phyloP scores from a whole-genome alignment of 352 stramenopile species.

The Globisporangium camurandrum region DNA sequence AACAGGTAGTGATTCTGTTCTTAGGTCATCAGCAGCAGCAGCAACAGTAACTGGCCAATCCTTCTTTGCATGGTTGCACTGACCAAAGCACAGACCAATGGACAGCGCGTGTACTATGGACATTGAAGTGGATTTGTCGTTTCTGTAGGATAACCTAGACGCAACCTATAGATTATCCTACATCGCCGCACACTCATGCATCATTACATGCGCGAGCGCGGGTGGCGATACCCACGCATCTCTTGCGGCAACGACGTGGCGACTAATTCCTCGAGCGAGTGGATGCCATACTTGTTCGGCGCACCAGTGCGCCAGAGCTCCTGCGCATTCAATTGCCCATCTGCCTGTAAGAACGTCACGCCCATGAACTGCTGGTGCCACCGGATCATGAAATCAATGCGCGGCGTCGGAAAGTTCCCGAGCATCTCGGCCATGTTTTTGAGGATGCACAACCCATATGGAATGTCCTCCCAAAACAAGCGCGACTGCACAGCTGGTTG shows the following conservation, averaged over 20 bases:
- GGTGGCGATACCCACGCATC: slow-evolving; percentile 85
- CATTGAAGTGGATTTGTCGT: too few relatives aligned
- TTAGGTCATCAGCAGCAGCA: too few relatives aligned
- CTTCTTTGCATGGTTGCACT: too few relatives aligned
- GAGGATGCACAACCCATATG: slow-evolving; percentile 89
- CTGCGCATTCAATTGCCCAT: slow-evolving; percentile 86
- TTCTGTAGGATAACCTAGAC: too few relatives aligned
- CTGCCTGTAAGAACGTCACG: slow-evolving; percentile 76
- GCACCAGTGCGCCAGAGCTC: slow-evolving; percentile 85
- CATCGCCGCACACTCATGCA: too few relatives aligned
- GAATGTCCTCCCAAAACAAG: slow-evolving; percentile 91
- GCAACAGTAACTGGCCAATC: too few relatives aligned
- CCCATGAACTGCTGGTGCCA: slow-evolving; percentile 92
- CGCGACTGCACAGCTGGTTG: slow-evolving; percentile 79
- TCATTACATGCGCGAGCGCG: slow-evolving; percentile 82
- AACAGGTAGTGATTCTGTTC: too few relatives aligned
- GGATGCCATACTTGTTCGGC: slow-evolving; percentile 89
- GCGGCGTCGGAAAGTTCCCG: slow-evolving; percentile 89
- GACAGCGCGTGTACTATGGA: too few relatives aligned
- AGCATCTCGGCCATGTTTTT: slow-evolving; percentile 92
- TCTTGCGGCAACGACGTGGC: slow-evolving; percentile 83
- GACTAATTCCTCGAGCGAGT: slow-evolving; percentile 86
- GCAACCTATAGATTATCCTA: too few relatives aligned
- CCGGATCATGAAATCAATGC: slow-evolving; percentile 91
- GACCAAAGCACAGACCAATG: too few relatives aligned